Conservation (phyloP, 495 filamentous ascomycete genomes). For the Penicillium diatomitis region DNA sequence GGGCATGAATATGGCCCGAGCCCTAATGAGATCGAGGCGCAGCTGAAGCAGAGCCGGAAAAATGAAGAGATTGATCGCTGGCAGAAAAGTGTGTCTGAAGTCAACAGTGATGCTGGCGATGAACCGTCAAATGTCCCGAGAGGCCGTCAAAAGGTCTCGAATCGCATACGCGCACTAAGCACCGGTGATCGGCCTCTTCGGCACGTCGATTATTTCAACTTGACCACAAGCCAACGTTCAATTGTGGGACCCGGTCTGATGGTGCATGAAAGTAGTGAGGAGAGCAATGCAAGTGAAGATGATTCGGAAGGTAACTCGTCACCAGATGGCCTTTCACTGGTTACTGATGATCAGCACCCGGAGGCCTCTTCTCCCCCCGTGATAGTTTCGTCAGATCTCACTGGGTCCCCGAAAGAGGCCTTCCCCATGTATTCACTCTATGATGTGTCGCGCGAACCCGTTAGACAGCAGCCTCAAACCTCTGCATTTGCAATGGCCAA, state of each 20-base stretch:
- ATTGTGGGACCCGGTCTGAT: constrained; percentile 41
- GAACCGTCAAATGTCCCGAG: constrained; percentile 15
- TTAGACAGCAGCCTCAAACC: constrained; percentile 33
- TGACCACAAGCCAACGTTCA: constrained; percentile 16
- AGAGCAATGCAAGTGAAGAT: constrained; percentile 22
- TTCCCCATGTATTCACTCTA: constrained; percentile 36
- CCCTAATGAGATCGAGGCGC: constrained; percentile 34
- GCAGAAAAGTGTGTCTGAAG: constrained; percentile 33
- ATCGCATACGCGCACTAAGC: constrained; percentile 37
- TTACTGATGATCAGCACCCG: constrained; percentile 19
- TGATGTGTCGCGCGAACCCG: constrained; percentile 24
- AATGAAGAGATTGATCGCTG: constrained; percentile 38
- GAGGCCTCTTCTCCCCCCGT: constrained; percentile 22
- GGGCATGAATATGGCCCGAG: constrained; percentile 32
- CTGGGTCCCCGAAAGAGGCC: constrained; percentile 10
- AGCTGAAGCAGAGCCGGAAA: constrained; percentile 31
- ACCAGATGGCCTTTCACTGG: constrained; percentile 24
- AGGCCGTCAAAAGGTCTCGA: constrained; percentile 12
- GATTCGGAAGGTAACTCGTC: constrained; percentile 8
- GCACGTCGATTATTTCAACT: constrained; percentile 32
- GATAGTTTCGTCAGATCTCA: constrained; percentile 13
- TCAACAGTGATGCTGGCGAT: constrained; percentile 33
- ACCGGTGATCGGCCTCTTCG: constrained; percentile 36
- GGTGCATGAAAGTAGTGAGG: constrained; percentile 37
- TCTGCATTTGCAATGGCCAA: constrained; percentile 39